Evolutionary conservation across 257 asterid genomes (phyloP).

Genomic region (Nicotiana knightiana): DNA sequence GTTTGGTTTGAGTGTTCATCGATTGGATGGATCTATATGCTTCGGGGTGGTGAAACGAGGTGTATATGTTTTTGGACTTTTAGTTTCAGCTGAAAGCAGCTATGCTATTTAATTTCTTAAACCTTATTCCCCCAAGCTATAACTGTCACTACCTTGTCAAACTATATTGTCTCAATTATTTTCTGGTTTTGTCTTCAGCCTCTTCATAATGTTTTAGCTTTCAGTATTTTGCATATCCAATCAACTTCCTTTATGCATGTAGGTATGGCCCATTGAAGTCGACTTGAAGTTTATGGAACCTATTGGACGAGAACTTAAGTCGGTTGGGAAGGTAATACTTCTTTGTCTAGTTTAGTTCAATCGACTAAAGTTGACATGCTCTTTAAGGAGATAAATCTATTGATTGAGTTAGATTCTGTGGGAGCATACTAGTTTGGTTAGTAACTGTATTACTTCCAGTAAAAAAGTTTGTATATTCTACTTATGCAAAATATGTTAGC

Average conservation of each 20-base stretch:
- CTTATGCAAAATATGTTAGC: not conserved
- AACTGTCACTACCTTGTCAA: not conserved
- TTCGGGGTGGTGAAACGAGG: no score
- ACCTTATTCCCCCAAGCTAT: not conserved
- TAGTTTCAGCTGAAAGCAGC: not conserved
- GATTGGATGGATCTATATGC: no score
- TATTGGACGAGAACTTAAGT: slow-evolving; percentile 70
- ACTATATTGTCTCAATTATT: not conserved
- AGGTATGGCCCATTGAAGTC: slow-evolving; percentile 92
- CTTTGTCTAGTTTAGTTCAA: not conserved
- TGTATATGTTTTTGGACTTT: not conserved
- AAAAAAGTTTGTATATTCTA: no score
- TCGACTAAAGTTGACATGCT: not conserved
- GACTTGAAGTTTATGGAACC: slow-evolving; percentile 89
- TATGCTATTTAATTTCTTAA: not conserved
- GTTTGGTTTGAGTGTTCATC: no score
- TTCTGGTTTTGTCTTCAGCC: no score
- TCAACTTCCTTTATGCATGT: slow-evolving; percentile 2
- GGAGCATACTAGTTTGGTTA: not conserved
- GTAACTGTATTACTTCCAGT: not conserved
- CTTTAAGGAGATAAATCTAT: not conserved
- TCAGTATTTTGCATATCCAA: not conserved
- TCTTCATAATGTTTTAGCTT: not conserved
- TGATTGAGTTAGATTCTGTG: not conserved
- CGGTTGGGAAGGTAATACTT: slow-evolving; percentile 57